Evolutionary conservation across 139 green algal genomes (phyloP).

Genomic region (Micromonas pusilla): DNA sequence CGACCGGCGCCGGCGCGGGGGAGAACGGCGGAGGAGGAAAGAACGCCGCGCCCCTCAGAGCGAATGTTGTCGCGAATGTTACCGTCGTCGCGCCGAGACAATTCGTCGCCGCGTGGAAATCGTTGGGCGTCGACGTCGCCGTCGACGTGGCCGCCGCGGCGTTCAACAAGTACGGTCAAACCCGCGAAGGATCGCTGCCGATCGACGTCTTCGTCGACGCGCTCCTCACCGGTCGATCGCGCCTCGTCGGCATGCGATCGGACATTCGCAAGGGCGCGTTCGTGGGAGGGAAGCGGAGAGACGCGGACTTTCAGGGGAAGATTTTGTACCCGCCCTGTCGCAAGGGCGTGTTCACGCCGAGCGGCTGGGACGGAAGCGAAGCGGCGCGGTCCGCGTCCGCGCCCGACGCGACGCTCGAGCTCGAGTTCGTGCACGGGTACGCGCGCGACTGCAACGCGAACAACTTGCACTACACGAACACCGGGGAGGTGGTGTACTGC

Average conservation of each 20-base stretch:
- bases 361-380: constrained; percentile 50
- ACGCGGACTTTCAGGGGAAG: constrained; percentile 53
- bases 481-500: constrained; percentile 13
- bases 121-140: constrained; percentile 5
- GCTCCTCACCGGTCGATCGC: constrained; percentile 47
- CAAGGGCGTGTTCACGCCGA: constrained; percentile 60
- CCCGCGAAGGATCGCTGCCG: constrained; percentile 44
- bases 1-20: not conserved
- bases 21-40: too few species aligned
- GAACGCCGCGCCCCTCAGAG: too few species aligned
- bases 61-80: too few species aligned
- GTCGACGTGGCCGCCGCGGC: constrained; percentile 39
- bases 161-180: constrained; percentile 52
- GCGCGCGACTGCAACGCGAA: not conserved
- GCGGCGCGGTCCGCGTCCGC: constrained; percentile 54
- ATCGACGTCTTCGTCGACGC: constrained; percentile 39
- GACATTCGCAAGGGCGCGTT: not conserved
- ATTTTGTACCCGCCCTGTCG: constrained; percentile 59
- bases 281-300: not conserved
- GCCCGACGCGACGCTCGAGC: constrained; percentile 48
- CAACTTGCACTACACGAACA: not conserved
- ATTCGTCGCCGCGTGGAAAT: constrained; percentile 6
- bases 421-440: constrained; percentile 69
- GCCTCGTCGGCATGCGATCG: constrained; percentile 18
- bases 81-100: too few species aligned